phyloP scores from a whole-genome alignment of 306 rosid species.

The Pterocarpus santalinus region DNA sequence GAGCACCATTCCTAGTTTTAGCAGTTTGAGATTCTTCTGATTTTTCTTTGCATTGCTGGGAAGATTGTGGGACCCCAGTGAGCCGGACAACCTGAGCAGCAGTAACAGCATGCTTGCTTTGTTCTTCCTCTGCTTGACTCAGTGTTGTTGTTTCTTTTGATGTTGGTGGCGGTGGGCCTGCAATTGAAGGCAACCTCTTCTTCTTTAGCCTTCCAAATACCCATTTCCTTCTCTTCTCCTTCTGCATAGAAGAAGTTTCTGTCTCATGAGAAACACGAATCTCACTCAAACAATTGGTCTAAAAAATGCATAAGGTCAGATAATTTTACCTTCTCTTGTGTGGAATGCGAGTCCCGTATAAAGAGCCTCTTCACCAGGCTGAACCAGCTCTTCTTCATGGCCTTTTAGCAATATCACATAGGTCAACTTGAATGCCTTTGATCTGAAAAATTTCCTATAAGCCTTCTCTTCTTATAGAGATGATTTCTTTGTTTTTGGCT shows the following conservation, averaged over 20 bases:
- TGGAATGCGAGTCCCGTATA: constrained; percentile 63
- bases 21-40: constrained; percentile 37
- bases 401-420: constrained; percentile 65
- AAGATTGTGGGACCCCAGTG: constrained; percentile 54
- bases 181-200: constrained; percentile 65
- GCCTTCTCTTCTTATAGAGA: constrained; percentile 33
- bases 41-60: constrained; percentile 38
- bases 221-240: constrained; percentile 87
- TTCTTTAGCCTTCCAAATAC: constrained; percentile 68
- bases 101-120: constrained; percentile 63
- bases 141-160: constrained; percentile 40
- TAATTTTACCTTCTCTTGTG: constrained; percentile 68
- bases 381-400: constrained; percentile 86
- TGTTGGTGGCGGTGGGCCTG: constrained; percentile 53
- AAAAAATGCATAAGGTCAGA: background rate
- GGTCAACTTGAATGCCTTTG: constrained; percentile 44
- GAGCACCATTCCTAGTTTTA: constrained; percentile 45
- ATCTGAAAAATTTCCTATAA: constrained; percentile 50
- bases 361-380: constrained; percentile 78
- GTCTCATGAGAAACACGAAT: constrained; percentile 36
- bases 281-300: background rate
- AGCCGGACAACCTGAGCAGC: constrained; percentile 65
- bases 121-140: constrained; percentile 65
- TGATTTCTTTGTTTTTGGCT: constrained; percentile 30
- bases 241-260: constrained; percentile 45